Base-by-base conservation (phyloP, 2,329 filamentous ascomycete species). In the Xylariaceae sp. region DNA sequence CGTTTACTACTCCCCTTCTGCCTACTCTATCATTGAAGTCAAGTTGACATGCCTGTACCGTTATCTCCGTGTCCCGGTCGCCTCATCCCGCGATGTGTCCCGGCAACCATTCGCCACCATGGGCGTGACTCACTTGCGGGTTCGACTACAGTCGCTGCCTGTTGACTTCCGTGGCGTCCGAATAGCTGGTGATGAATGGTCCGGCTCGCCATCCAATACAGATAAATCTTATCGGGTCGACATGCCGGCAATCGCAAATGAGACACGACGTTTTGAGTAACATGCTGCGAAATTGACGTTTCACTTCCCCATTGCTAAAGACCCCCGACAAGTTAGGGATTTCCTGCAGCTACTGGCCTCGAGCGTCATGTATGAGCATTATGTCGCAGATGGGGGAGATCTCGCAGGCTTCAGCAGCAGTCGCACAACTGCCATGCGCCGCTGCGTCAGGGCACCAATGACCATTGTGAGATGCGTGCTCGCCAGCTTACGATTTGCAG, bases 381-480 rank as follows among this genome's bases (percentile, higher is more conserved):
- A 27, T 45, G 48, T 46, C 30, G 52, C 44, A 52, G 48, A 38
- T 49, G 46, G 31, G 48, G n/a, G 39, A 53, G 52, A 50, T 53
- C 44, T 47, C 45, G 52, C 54, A 52, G 52, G 38, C 47, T 48
- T 36, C 42, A 46, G 42, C 33, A 39, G 18, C 27, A 30, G 55
- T 56, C 15, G 39, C 44, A 54, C 53, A 47, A 41, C 51, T 48
- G 44, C 31, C 33, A 33, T 45, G 48, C 55, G 53, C 48, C 49
- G 50, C 53, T 48, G 54, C 51, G 44, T 30, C 27, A 17, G 12
- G 6, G 39, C 14, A 36, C 42, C 52, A 43, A 49, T 48, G 40
- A 31, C 42, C 44, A 48, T 41, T 17, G 33, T 17, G 42, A 51
- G 44, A 44, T 43, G 35, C 12, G 12, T 40, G 39, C n/a, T 27